phyloP scores from a whole-genome alignment of 2,329 filamentous ascomycete genomes.

The Epichloe gansuensis region DNA sequence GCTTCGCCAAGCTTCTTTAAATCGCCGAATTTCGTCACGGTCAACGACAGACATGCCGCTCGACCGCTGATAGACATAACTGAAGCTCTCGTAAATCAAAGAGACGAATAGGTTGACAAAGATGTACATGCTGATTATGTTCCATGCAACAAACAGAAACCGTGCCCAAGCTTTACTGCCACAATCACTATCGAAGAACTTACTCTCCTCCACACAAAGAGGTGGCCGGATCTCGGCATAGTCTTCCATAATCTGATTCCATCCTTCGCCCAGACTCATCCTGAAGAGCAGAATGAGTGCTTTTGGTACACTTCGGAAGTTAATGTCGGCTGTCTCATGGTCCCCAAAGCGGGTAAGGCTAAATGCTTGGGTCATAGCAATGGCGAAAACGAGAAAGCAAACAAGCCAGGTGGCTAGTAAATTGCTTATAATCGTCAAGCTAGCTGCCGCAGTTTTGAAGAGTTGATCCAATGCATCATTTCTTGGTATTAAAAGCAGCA shows the following conservation, averaged over 20 bases:
- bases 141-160: conserved; percentile 88
- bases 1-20: conserved; percentile 97
- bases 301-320: conserved; percentile 89
- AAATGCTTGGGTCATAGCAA: conserved; percentile 91
- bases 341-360: conserved; percentile 79
- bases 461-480: conserved; percentile 96
- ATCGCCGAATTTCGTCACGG: conserved; percentile 85
- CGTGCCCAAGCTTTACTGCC: conserved; percentile 84
- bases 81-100: conserved; percentile 98
- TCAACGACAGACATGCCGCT: conserved; percentile 85
- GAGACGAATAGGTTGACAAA: conserved; percentile 98
- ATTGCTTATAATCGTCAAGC: conserved; percentile 81
- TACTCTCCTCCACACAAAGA: conserved; percentile 58
- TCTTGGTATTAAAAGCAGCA: conserved; percentile 81
- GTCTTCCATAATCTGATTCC: conserved; percentile 96
- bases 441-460: conserved; percentile 96
- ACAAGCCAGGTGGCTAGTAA: conserved; percentile 95
- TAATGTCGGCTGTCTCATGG: conserved; percentile 65
- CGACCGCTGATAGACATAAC: conserved; percentile 94
- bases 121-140: conserved; percentile 99
- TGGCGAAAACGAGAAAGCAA: conserved; percentile 90
- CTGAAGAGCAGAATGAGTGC: conserved; percentile 87
- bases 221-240: conserved; percentile 71
- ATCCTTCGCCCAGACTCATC: conserved; percentile 87
- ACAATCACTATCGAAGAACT: conserved; percentile 83